phyloP scores from a whole-genome alignment of 140 eudicot genomes.

The Flaveria floridana region DNA sequence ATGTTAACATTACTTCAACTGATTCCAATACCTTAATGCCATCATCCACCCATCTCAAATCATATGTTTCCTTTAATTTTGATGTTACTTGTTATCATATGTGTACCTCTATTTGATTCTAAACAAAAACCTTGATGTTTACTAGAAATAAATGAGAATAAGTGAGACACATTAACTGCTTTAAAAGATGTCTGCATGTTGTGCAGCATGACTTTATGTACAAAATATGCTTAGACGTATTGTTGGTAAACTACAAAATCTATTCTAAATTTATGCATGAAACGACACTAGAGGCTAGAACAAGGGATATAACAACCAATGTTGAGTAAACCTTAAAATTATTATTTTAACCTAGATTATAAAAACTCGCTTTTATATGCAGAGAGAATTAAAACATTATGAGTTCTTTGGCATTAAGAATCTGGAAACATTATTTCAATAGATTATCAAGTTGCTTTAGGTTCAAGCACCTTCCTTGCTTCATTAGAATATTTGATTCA shows the following conservation, averaged over 20 bases:
- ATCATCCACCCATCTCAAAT: constrained; percentile 2
- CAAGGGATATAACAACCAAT: not conserved
- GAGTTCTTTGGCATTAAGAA: constrained; percentile 10
- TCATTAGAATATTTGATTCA: not conserved
- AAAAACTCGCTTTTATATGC: not conserved
- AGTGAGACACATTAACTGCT: not conserved
- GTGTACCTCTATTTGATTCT: not conserved
- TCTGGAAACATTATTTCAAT: not conserved
- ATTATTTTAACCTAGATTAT: not conserved
- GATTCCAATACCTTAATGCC: constrained; percentile 6
- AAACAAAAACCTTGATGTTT: not conserved
- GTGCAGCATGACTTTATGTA: not conserved
- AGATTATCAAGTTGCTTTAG: not conserved
- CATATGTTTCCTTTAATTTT: not conserved
- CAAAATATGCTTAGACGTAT: not conserved
- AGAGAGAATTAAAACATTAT: not conserved
- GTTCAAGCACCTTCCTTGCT: not conserved
- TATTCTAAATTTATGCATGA: not conserved
- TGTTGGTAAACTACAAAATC: not conserved
- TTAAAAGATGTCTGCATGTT: not conserved
- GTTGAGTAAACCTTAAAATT: not conserved
- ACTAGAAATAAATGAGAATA: too few relatives aligned
- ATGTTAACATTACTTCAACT: constrained; percentile 14
- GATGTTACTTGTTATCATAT: constrained; percentile 2
- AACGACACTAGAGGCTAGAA: not conserved